phyloP scores from a whole-genome alignment of 1,139 yeast genomes.

The Sugiyamaella paludigena region DNA sequence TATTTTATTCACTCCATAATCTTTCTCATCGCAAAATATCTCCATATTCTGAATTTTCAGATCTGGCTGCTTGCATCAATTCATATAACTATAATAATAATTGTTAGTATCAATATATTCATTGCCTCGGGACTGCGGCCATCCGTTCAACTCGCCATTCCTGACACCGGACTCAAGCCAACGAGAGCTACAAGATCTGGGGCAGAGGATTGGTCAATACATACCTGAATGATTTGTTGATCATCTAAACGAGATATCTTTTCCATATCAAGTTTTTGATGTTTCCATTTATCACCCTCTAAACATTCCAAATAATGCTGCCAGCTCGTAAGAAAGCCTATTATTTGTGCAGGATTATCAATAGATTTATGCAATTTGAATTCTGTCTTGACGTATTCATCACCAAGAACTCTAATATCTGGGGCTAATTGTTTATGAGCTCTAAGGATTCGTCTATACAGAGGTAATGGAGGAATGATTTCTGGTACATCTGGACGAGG shows the following conservation, averaged over 20 bases:
- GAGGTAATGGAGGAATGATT: conserved; percentile 73
- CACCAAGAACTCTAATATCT: conserved; percentile 77
- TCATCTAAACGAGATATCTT: conserved; percentile 83
- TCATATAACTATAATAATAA: conserved; percentile 54
- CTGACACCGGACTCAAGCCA: too few relatives aligned
- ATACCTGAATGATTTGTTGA: conserved; percentile 79
- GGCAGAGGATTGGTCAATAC: conserved; percentile 13
- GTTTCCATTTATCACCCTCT: conserved; percentile 75
- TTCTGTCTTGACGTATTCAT: conserved; percentile 83
- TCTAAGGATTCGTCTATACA: conserved; percentile 74
- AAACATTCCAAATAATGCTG: conserved; percentile 74
- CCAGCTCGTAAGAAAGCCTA: conserved; percentile 93
- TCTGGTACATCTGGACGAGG: conserved; percentile 36
- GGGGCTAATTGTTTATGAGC: conserved; percentile 66
- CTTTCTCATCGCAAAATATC: conserved; percentile 9
- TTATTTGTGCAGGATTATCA: conserved; percentile 89
- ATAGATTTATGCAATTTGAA: conserved; percentile 79
- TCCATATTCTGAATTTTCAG: conserved; percentile 34
- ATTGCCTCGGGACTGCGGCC: too few relatives aligned
- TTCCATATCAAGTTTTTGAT: conserved; percentile 59
- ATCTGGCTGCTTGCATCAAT: conserved; percentile 62
- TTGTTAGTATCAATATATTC: conserved; percentile 9
- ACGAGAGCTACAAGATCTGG: neutral
- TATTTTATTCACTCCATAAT: too few relatives aligned
- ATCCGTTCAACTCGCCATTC: too few relatives aligned